Evolutionary conservation across 768 basidiomycete species (phyloP).

Genomic region (Roridomyces roridus): DNA sequence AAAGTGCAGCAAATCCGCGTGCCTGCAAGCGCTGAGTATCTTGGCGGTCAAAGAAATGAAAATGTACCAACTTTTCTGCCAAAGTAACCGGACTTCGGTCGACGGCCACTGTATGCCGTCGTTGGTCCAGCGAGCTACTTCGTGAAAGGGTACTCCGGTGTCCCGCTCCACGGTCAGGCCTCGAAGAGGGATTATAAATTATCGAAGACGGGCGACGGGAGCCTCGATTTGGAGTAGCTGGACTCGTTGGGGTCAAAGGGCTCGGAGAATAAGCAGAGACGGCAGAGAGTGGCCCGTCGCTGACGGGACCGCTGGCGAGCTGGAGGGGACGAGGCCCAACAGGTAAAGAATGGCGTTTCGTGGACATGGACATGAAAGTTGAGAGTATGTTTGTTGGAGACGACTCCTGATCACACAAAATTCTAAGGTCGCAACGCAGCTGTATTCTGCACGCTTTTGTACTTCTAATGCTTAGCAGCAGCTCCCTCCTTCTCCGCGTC

Average conservation of each 20-base stretch:
- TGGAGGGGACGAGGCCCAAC: constrained; percentile 56
- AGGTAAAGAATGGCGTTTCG: constrained; percentile 39
- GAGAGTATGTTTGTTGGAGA: not conserved
- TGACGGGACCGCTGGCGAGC: constrained; percentile 44
- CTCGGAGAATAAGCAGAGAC: constrained; percentile 19
- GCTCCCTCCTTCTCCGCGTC: constrained; percentile 79
- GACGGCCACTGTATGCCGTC: not conserved
- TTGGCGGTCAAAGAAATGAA: not conserved
- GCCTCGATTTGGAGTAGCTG: constrained; percentile 13
- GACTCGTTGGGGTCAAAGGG: constrained; percentile 21
- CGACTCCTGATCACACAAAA: constrained; percentile 18
- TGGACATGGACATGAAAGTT: constrained; percentile 24
- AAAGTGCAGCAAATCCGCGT: constrained; percentile 80
- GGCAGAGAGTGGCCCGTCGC: constrained; percentile 27
- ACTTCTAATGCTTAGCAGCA: constrained; percentile 50
- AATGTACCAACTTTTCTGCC: constrained; percentile 67
- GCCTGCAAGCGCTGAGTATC: constrained; percentile 38
- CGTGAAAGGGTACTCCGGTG: constrained; percentile 24
- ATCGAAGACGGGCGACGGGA: constrained; percentile 60
- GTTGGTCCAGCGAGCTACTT: constrained; percentile 24
- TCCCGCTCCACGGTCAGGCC: constrained; percentile 16
- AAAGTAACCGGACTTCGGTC: constrained; percentile 50
- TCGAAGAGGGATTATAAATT: constrained; percentile 47
- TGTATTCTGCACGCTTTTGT: constrained; percentile 5
- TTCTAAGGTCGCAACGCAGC: constrained; percentile 6